phyloP scores from a whole-genome alignment of 768 basidiomycete genomes.

The Infundibulicybe gibba region DNA sequence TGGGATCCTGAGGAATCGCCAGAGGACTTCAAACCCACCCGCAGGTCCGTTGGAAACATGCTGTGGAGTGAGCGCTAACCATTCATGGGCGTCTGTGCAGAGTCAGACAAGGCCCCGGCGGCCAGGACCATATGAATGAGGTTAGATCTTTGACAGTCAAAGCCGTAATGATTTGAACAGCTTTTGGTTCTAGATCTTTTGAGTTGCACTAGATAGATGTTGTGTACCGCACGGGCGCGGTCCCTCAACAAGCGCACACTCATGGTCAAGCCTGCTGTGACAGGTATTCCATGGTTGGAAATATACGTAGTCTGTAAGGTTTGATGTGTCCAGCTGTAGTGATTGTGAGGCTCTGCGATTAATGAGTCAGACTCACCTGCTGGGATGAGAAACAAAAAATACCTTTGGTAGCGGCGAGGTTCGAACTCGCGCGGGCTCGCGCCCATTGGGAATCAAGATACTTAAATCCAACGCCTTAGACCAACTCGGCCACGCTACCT shows the following conservation, averaged over 20 bases:
- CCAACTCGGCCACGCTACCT: slow-evolving; percentile 82
- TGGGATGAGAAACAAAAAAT: slow-evolving; percentile 16
- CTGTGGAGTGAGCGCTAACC: background rate
- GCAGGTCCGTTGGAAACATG: slow-evolving; percentile 43
- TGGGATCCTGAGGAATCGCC: slow-evolving; percentile 39
- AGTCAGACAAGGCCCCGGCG: slow-evolving; percentile 67
- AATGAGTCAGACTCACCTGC: no score
- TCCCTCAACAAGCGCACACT: no score
- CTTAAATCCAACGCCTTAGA: slow-evolving; percentile 94
- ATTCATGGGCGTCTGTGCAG: slow-evolving; percentile 26
- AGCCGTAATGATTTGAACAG: slow-evolving; percentile 1
- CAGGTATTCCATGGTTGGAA: no score
- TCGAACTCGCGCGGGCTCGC: slow-evolving; percentile 87
- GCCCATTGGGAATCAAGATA: slow-evolving; percentile 77
- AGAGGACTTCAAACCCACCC: slow-evolving; percentile 63
- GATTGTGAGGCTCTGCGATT: no score
- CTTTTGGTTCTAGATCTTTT: slow-evolving; percentile 16
- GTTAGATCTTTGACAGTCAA: slow-evolving; percentile 19
- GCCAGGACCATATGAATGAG: slow-evolving; percentile 52
- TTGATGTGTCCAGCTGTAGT: no score
- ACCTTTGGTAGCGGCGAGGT: slow-evolving; percentile 76
- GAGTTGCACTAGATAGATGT: background rate
- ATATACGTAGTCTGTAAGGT: no score
- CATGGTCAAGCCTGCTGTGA: no score
- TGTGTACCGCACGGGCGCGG: background rate